Conservation (phyloP, 2,329 filamentous ascomycete genomes). For the Parastagonospora avenae region DNA sequence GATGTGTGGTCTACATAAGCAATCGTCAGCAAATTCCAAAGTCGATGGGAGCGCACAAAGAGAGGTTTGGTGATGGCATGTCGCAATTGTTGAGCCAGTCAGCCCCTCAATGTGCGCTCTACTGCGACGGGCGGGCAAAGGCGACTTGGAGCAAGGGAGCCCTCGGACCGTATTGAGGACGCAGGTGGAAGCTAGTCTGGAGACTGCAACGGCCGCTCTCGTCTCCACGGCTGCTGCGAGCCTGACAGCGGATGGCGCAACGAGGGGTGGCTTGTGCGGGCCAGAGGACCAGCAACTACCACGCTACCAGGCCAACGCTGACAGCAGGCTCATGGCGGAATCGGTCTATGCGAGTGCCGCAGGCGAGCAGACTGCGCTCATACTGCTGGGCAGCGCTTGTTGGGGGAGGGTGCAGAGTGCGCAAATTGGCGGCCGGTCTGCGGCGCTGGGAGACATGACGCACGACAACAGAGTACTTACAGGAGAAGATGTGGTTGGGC, state of each 20-base stretch:
- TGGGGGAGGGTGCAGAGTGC: slow-evolving; percentile 22
- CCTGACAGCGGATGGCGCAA: slow-evolving; percentile 28
- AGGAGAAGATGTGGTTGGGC: slow-evolving; percentile 18
- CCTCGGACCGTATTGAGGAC: neutral
- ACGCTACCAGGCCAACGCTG: slow-evolving; percentile 6
- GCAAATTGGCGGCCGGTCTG: slow-evolving; percentile 33
- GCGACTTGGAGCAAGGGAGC: neutral
- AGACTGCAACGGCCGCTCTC: slow-evolving; percentile 19
- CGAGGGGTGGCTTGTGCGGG: slow-evolving; percentile 36
- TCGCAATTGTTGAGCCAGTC: slow-evolving; percentile 18
- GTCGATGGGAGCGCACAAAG: slow-evolving; percentile 16
- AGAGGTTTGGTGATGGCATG: slow-evolving; percentile 9
- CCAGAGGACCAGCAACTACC: slow-evolving; percentile 12
- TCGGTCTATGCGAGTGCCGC: slow-evolving; percentile 10
- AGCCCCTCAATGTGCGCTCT: slow-evolving; percentile 26
- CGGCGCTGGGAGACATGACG: slow-evolving; percentile 33
- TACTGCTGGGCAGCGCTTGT: slow-evolving; percentile 24
- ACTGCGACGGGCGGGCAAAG: slow-evolving; percentile 1
- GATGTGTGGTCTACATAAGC: slow-evolving; percentile 40
- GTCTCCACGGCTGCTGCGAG: slow-evolving; percentile 18
- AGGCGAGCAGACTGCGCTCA: slow-evolving; percentile 19
- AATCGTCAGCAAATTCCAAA: slow-evolving; percentile 30
- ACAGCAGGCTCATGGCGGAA: slow-evolving; percentile 11
- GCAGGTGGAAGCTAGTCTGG: neutral
- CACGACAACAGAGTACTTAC: slow-evolving; percentile 38